Evolutionary conservation across 495 filamentous ascomycete genomes (phyloP).

Genomic region (Aspergillus avenaceus): DNA sequence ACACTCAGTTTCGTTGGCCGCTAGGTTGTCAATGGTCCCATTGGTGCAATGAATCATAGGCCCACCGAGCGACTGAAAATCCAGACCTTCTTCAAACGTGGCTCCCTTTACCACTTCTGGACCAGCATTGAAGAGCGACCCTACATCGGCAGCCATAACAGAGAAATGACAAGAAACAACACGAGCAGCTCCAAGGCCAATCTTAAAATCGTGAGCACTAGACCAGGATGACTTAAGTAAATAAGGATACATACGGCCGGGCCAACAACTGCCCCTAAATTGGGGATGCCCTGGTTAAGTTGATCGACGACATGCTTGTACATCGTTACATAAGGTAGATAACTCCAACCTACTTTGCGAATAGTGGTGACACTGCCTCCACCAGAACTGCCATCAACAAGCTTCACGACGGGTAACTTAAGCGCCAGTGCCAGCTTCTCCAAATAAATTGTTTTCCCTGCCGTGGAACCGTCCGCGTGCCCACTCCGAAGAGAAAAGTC

Average conservation of each 20-base stretch:
- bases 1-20: constrained; percentile 54
- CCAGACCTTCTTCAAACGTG: constrained; percentile 57
- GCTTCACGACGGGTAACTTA: constrained; percentile 55
- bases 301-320: constrained; percentile 49
- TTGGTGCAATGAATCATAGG: constrained; percentile 59
- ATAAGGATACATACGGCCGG: constrained; percentile 41
- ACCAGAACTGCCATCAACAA: constrained; percentile 59
- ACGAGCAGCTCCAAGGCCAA: constrained; percentile 58
- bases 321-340: constrained; percentile 50
- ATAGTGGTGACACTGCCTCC: constrained; percentile 61
- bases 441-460: constrained; percentile 56
- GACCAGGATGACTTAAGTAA: not conserved
- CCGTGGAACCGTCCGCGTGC: constrained; percentile 56
- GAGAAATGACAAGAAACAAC: constrained; percentile 60
- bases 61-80: constrained; percentile 52
- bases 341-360: constrained; percentile 48
- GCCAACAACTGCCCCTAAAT: constrained; percentile 57
- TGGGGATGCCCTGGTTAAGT: constrained; percentile 59
- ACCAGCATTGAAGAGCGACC: constrained; percentile 59
- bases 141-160: constrained; percentile 61
- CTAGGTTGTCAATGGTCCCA: constrained; percentile 62
- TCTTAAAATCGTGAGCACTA: constrained; percentile 20
- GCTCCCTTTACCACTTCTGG: constrained; percentile 58
- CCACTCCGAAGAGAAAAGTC: constrained; percentile 62
- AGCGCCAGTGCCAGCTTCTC: constrained; percentile 50